Conservation (phyloP, 208 protist species). For the Wallacemonas sp. region DNA sequence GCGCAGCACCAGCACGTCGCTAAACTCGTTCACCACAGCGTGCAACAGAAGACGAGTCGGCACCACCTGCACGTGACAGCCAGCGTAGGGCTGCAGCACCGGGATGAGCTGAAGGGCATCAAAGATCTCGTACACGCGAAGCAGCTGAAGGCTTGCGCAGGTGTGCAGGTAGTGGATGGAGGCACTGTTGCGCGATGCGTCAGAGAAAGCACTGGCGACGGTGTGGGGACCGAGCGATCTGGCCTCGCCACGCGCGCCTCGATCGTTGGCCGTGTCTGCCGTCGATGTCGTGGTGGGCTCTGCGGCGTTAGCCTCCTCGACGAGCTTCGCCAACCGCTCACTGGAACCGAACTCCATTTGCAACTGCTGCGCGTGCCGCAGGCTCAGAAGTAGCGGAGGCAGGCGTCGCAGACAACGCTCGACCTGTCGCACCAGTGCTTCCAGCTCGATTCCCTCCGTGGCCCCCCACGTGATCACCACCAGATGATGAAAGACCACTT, state of each 20-base stretch:
- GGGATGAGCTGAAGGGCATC: slow-evolving; percentile 49
- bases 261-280: background rate
- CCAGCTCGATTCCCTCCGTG: slow-evolving; percentile 43
- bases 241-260: background rate
- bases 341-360: slow-evolving; percentile 27
- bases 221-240: background rate
- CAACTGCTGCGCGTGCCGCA: slow-evolving; percentile 43
- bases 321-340: slow-evolving; percentile 11
- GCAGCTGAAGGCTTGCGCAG: slow-evolving; percentile 43
- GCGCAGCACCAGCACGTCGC: slow-evolving; percentile 46
- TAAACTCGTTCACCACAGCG: slow-evolving; percentile 80
- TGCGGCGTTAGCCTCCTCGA: background rate
- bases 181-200: slow-evolving; percentile 20
- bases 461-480: slow-evolving; percentile 68
- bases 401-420: slow-evolving; percentile 79
- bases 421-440: slow-evolving; percentile 58
- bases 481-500: slow-evolving; percentile 71
- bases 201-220: slow-evolving; percentile 8
- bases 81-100: slow-evolving; percentile 39
- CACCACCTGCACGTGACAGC: slow-evolving; percentile 44
- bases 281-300: background rate
- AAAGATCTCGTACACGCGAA: slow-evolving; percentile 57
- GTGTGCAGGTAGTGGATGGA: slow-evolving; percentile 16
- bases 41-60: slow-evolving; percentile 75
- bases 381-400: slow-evolving; percentile 49